Evolutionary conservation across 805 yeast genomes (phyloP).

Genomic region (Hanseniaspora opuntiae): DNA sequence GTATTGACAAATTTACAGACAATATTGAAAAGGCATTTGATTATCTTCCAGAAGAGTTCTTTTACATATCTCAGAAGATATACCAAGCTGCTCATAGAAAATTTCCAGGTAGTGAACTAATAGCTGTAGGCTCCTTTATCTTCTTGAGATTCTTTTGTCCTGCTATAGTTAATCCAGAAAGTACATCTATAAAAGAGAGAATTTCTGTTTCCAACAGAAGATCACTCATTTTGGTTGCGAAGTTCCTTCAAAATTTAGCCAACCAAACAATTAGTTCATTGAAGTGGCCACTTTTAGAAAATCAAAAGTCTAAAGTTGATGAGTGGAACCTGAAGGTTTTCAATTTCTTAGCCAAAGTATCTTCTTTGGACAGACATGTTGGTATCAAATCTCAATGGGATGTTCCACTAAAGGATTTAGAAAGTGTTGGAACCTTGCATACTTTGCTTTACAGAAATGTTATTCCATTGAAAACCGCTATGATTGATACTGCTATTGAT

Average conservation of each 20-base stretch:
- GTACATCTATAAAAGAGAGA: constrained; percentile 24
- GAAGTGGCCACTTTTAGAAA: constrained; percentile 46
- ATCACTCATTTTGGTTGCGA: constrained; percentile 64
- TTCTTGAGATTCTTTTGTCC: constrained; percentile 76
- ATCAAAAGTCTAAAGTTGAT: constrained; percentile 31
- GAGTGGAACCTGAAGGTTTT: constrained; percentile 30
- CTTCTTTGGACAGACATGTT: constrained; percentile 19
- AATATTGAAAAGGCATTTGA: constrained; percentile 43
- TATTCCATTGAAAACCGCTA: constrained; percentile 25
- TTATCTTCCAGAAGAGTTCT: constrained; percentile 56
- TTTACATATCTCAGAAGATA: constrained; percentile 56
- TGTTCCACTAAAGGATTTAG: constrained; percentile 16
- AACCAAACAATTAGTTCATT: constrained; percentile 58
- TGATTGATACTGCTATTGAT: constrained; percentile 13
- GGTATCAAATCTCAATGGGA: constrained; percentile 18
- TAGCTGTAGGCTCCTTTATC: constrained; percentile 75
- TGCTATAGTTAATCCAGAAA: constrained; percentile 76
- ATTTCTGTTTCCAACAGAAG: constrained; percentile 38
- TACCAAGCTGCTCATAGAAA: constrained; percentile 41
- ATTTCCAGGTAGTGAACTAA: constrained; percentile 51
- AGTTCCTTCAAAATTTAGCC: constrained; percentile 73
- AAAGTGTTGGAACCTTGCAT: constrained; percentile 32
- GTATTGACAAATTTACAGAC: constrained; percentile 43
- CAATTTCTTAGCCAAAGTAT: constrained; percentile 29
- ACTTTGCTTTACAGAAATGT: constrained; percentile 39